A percentile compares a stretch with the other conserved stretches of the same genome.
Evolutionary conservation across 75 land plant genomes (phyloP).

Genomic region (Picea sitchensis): DNA sequence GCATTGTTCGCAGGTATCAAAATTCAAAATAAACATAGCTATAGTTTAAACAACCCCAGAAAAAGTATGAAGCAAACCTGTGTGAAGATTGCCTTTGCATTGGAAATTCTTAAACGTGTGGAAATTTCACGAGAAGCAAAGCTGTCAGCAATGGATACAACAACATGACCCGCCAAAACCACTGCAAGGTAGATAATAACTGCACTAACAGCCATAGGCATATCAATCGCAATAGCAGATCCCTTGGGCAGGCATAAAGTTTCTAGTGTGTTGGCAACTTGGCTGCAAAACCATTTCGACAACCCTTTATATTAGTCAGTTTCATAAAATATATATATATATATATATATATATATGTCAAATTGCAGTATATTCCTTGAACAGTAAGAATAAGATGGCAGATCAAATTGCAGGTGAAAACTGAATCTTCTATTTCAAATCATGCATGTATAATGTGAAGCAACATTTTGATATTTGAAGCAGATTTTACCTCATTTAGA

Average conservation of each 20-base stretch:
- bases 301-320: not conserved
- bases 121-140: constrained; percentile 83
- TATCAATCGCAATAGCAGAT: constrained; percentile 93
- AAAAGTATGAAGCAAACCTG: constrained; percentile 55
- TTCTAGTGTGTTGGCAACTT: constrained; percentile 78
- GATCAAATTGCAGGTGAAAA: not conserved
- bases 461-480: too few species aligned
- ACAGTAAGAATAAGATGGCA: not conserved
- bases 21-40: not conserved
- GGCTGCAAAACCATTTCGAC: constrained; percentile 40
- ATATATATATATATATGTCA: too few species aligned
- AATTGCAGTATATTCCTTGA: too few species aligned
- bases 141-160: constrained; percentile 98
- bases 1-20: not conserved
- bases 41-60: not conserved
- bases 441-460: not conserved
- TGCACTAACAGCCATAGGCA: constrained; percentile 85
- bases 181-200: constrained; percentile 87
- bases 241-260: constrained; percentile 60
- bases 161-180: constrained; percentile 80
- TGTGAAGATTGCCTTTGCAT: constrained; percentile 89
- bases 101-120: constrained; percentile 77
- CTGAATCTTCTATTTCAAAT: not conserved
- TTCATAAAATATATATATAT: too few species aligned
- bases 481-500: too few species aligned